Evolutionary conservation across 2,329 filamentous ascomycete species (phyloP).

Genomic region (Phyllosticta citribraziliensis): DNA sequence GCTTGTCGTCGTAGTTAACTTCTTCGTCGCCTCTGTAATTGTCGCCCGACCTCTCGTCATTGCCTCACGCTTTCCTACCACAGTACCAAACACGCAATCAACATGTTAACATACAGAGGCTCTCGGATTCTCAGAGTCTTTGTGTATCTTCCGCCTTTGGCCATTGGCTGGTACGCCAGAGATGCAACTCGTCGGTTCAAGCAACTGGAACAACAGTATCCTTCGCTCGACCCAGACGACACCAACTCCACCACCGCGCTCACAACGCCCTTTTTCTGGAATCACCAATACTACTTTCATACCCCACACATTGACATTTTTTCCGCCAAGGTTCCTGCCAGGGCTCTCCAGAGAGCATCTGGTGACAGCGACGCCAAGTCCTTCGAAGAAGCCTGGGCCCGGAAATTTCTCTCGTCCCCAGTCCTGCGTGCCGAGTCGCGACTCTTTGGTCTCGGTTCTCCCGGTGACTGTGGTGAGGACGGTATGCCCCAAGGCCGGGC

Average conservation of each 20-base stretch:
- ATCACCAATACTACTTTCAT: not conserved
- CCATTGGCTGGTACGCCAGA: not conserved
- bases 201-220: constrained; percentile 2
- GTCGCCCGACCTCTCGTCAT: not conserved
- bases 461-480: constrained; percentile 5
- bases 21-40: not conserved
- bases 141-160: not conserved
- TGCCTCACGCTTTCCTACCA: not conserved
- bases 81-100: not conserved
- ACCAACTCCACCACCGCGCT: not conserved
- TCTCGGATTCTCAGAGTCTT: not conserved
- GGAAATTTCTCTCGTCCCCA: constrained; percentile 1
- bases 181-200: not conserved
- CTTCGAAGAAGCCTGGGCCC: constrained; percentile 3
- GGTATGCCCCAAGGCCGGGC: not conserved
- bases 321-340: not conserved
- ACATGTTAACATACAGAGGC: not conserved
- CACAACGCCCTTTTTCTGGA: not conserved
- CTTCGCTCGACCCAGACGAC: not conserved
- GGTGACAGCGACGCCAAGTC: not conserved
- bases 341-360: not conserved
- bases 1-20: not conserved
- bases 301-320: constrained; percentile 5
- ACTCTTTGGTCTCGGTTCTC: not conserved
- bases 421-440: not conserved